phyloP scores from a whole-genome alignment of 306 rosid genomes.

The Corylus heterophylla region DNA sequence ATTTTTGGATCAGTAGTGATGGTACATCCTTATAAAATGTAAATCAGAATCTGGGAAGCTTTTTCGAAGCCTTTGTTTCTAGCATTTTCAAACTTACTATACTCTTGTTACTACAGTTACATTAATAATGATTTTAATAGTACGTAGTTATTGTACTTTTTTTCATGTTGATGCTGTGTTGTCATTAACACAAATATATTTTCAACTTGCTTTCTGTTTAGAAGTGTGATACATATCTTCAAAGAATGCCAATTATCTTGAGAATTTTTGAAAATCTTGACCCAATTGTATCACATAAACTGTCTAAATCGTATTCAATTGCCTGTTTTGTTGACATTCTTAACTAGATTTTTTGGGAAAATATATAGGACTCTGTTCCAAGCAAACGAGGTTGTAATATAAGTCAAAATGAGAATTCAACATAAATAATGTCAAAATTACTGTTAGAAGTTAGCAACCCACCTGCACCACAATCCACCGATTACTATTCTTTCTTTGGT shows the following conservation, averaged over 20 bases:
- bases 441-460: no score
- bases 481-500: background rate
- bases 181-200: no score
- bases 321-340: background rate
- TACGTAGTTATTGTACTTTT: background rate
- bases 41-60: conserved; percentile 35
- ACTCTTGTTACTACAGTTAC: conserved; percentile 3
- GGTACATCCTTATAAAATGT: conserved; percentile 31
- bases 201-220: background rate
- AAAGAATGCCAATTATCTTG: background rate
- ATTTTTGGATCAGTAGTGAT: conserved; percentile 22
- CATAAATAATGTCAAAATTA: no score
- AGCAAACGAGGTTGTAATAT: no score
- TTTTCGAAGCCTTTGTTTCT: conserved; percentile 10
- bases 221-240: background rate
- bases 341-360: no score
- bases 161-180: background rate
- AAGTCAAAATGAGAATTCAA: no score
- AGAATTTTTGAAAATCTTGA: no score
- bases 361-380: no score
- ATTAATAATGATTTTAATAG: background rate
- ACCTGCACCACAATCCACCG: no score
- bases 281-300: background rate
- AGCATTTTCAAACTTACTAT: conserved; percentile 13
- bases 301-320: background rate